Percentiles rank a stretch among this genome's conserved stretches.
phyloP scores from a whole-genome alignment of 2,329 filamentous ascomycete genomes.

The Epichloe sibirici region DNA sequence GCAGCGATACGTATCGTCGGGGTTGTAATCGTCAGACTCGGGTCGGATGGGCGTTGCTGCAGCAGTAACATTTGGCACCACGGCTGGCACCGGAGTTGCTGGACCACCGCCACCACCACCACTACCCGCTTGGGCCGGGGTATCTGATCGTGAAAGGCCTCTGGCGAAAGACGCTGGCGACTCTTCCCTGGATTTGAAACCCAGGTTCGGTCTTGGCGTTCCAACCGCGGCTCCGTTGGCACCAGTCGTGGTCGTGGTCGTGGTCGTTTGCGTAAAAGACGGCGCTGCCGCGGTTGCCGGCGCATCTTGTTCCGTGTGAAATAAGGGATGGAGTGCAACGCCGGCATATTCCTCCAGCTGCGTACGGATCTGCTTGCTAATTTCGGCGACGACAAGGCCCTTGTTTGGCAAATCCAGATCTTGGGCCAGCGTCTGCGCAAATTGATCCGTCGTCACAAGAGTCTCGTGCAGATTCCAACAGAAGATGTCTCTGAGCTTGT shows the following conservation, averaged over 20 bases:
- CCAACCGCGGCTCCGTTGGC: constrained; percentile 12
- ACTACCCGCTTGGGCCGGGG: constrained; percentile 40
- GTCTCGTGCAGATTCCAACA: constrained; percentile 96
- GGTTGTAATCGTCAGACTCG: constrained; percentile 66
- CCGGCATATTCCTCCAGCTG: constrained; percentile 95
- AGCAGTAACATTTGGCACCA: constrained; percentile 50
- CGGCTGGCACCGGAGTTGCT: constrained; percentile 31
- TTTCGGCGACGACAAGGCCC: constrained; percentile 57
- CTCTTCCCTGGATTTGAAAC: constrained; percentile 25
- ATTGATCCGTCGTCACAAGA: constrained; percentile 87
- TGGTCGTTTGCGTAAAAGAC: constrained; percentile 10
- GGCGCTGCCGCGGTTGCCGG: constrained; percentile 12
- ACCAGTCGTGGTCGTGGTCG: constrained; percentile 3
- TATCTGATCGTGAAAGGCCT: constrained; percentile 38
- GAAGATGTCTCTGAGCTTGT: constrained; percentile 88
- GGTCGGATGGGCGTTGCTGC: constrained; percentile 48
- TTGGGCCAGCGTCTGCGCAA: constrained; percentile 80
- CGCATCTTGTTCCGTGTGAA: constrained; percentile 47
- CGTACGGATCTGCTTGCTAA: constrained; percentile 87
- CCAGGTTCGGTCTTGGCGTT: constrained; percentile 18
- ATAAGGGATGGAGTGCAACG: constrained; percentile 84
- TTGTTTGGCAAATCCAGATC: constrained; percentile 83
- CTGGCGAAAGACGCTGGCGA: constrained; percentile 23
- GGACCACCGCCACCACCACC: constrained; percentile 15
- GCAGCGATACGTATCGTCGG: constrained; percentile 89